Percentiles rank a stretch among this genome's conserved stretches.
Evolutionary conservation across 2,329 filamentous ascomycete genomes (phyloP).

Genomic region (Pyrenochaeta sp.): DNA sequence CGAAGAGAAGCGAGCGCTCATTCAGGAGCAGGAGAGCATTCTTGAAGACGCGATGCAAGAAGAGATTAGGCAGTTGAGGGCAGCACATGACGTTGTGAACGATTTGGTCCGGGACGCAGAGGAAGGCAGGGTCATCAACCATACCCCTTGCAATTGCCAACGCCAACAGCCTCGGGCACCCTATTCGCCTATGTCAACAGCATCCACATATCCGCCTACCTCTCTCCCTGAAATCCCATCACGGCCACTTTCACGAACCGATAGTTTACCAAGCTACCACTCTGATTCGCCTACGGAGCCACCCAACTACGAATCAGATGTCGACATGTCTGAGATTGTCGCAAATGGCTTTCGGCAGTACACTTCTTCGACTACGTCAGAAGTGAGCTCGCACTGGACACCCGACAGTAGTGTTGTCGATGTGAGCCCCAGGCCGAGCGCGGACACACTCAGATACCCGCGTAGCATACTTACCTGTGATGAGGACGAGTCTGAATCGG

Average conservation of each 20-base stretch:
- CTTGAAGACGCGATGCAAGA: conserved; percentile 55
- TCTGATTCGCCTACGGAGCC: conserved; percentile 50
- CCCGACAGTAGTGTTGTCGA: conserved; percentile 51
- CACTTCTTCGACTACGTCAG: conserved; percentile 34
- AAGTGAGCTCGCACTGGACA: conserved; percentile 44
- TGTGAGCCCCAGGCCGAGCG: conserved; percentile 49
- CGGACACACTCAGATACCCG: conserved; percentile 45
- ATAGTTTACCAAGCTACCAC: conserved; percentile 56
- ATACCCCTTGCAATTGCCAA: conserved; percentile 27
- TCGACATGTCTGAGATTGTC: conserved; percentile 48
- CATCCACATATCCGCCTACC: conserved; percentile 42
- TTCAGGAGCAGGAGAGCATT: conserved; percentile 57
- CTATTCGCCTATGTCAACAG: conserved; percentile 37
- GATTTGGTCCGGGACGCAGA: conserved; percentile 54
- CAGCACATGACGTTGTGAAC: conserved; percentile 62
- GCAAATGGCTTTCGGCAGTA: conserved; percentile 55
- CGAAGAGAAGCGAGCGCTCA: conserved; percentile 61
- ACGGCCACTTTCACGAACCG: conserved; percentile 48
- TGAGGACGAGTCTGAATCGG: conserved; percentile 23
- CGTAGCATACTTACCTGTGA: conserved; percentile 34
- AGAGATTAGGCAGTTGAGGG: conserved; percentile 60
- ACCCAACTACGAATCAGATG: conserved; percentile 54
- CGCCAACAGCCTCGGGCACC: conserved; percentile 21
- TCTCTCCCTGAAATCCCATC: conserved; percentile 45
- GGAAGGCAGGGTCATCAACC: conserved; percentile 39